Base-by-base conservation (phyloP, 371 early-diverging fungal genomes). In the Umbelopsis sp. region DNA sequence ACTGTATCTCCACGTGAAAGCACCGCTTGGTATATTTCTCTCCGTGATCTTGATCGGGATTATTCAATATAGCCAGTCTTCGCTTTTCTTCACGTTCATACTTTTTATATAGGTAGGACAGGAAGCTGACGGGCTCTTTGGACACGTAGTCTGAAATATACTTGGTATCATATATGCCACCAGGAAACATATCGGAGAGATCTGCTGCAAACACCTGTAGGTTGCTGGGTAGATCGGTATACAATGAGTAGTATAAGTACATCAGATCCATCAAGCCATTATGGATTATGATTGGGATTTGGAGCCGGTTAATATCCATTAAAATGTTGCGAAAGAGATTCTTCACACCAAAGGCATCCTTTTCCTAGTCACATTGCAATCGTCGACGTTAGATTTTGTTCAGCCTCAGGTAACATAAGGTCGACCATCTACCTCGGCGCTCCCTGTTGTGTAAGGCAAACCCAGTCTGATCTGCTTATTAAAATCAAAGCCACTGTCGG, bases 231-330 rank as follows among this genome's bases (percentile, higher is more conserved):
- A 97, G 76, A 18, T 73, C 74, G 0, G 91, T 90, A 70, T 92
- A 91, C 71, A 98, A 93, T 35, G 89, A 79, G 69, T 94, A 89
- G 74, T 97, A 97, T 3, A 98, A 62, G 74, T 94, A 97, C 76
- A 95, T 83, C 18, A 97, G 73, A 72, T 98, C 98, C 38, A 95
- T 81, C 24, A 96, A 77, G 0, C 97, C 98, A 75, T 97, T 96
- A 82, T 98, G 98, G 0, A 95, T 81, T 6, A 96, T 85, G 11
- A 96, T 69, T 0, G 93, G 92, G 4, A 86, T 80, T 5, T 73
- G 75, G 6, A 77, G 73, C 0, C 73, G 63, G 14, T 66, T 66
- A 11, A 80, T 37, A 0, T 69, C 37, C 0, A 18, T 20, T 14
- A 86, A 67, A 4, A 89, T 74, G 7, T 79, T 75, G 37, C 72